Percentiles rank a stretch among this genome's conserved stretches.
Evolutionary conservation across 768 basidiomycete genomes (phyloP).

Genomic region (Imleria badia): DNA sequence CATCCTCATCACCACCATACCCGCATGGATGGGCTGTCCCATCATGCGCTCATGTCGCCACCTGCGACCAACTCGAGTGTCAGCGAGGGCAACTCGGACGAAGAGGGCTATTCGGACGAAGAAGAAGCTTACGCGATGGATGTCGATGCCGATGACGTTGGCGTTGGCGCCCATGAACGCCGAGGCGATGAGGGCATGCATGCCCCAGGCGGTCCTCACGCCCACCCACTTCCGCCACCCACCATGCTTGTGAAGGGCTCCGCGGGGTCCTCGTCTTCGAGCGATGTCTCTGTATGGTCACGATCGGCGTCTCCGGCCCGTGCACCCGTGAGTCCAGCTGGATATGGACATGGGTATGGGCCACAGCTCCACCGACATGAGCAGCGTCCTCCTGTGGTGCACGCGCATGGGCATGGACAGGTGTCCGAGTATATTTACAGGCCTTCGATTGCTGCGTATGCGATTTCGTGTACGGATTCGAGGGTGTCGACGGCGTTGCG

Average conservation of each 20-base stretch:
- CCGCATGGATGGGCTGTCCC: slow-evolving; percentile 9
- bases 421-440: slow-evolving; percentile 27
- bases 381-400: no score
- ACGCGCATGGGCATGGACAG: slow-evolving; percentile 7
- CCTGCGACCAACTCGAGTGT: slow-evolving; percentile 31
- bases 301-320: slow-evolving; percentile 29
- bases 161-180: neutral
- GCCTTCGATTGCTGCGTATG: slow-evolving; percentile 33
- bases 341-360: slow-evolving; percentile 10
- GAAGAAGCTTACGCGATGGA: slow-evolving; percentile 28
- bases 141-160: slow-evolving; percentile 18
- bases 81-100: slow-evolving; percentile 30
- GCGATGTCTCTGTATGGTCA: slow-evolving; percentile 26
- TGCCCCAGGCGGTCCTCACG: neutral
- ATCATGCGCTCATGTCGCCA: slow-evolving; percentile 26
- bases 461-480: slow-evolving; percentile 33
- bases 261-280: slow-evolving; percentile 23
- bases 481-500: slow-evolving; percentile 35
- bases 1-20: slow-evolving; percentile 15
- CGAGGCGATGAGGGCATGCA: slow-evolving; percentile 15
- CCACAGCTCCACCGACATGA: slow-evolving; percentile 21
- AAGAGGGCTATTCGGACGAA: slow-evolving; percentile 28
- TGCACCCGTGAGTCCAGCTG: neutral
- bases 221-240: slow-evolving; percentile 5
- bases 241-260: slow-evolving; percentile 12